Percentiles rank a stretch among this genome's conserved stretches.
These are phyloP conservation scores for Aspergillus sojae DNA, from an alignment of 2,329 filamentous ascomycete species.

Conservation along the genomic window DNA sequence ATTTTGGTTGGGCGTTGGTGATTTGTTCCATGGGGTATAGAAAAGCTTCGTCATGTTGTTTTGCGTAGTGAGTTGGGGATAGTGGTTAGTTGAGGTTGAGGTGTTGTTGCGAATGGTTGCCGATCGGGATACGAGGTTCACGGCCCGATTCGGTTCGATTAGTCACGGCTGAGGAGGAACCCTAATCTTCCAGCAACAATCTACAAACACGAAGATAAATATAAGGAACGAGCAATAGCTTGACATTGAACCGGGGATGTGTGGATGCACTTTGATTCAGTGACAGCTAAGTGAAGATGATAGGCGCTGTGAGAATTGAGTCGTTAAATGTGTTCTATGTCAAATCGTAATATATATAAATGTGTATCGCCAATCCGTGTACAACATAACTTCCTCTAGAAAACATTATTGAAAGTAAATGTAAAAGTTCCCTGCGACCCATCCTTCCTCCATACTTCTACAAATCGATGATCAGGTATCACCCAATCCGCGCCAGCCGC, in stretches of 20 bases:
- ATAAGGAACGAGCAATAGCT: too few species aligned
- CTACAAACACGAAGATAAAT: too few species aligned
- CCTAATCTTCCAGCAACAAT: not conserved
- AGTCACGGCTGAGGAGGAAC: not conserved
- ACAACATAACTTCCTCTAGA: not conserved
- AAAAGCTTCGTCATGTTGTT: not conserved
- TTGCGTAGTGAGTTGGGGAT: not conserved
- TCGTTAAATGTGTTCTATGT: not conserved
- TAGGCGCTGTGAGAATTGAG: not conserved
- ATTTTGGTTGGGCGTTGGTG: not conserved
- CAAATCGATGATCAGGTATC: not conserved
- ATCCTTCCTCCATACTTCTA: not conserved
- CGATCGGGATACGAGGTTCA: not conserved
- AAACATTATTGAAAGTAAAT: not conserved
- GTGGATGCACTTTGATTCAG: not conserved
- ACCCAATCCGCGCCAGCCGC: not conserved
- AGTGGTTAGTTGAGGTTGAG: not conserved
- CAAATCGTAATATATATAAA: too few species aligned
- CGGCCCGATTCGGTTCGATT: not conserved
- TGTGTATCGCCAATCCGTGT: not conserved
- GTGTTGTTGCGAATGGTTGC: not conserved
- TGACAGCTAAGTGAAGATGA: fast-evolving
- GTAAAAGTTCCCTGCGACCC: not conserved
- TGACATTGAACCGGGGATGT: too few species aligned
- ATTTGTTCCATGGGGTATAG: not conserved